phyloP scores from a whole-genome alignment of 805 yeast species.

The Nakazawaea sp. region DNA sequence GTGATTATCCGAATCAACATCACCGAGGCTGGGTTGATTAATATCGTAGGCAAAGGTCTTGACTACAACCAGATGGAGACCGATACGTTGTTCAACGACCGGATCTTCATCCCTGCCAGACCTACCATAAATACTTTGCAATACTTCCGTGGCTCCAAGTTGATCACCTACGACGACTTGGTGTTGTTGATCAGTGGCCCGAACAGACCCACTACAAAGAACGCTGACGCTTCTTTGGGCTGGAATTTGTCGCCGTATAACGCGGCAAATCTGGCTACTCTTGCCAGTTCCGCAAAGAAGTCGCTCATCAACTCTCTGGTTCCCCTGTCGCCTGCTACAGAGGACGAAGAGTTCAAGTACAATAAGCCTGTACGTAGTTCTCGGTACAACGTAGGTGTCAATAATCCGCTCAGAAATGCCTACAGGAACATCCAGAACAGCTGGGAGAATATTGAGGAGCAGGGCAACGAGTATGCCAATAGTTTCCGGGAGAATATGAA shows the following conservation, averaged over 20 bases:
- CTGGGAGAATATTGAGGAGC: slow-evolving; percentile 45
- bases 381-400: slow-evolving; percentile 1
- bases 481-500: slow-evolving; percentile 45
- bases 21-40: slow-evolving; percentile 46
- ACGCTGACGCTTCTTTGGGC: slow-evolving; percentile 54
- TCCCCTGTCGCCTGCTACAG: not conserved
- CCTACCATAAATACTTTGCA: slow-evolving; percentile 76
- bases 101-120: slow-evolving; percentile 63
- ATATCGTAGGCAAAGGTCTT: slow-evolving; percentile 37
- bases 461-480: slow-evolving; percentile 51
- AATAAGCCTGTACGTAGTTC: slow-evolving; percentile 37
- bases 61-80: slow-evolving; percentile 21
- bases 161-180: slow-evolving; percentile 56
- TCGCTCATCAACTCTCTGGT: not conserved
- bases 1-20: slow-evolving; percentile 47
- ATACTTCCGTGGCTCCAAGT: slow-evolving; percentile 78
- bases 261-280: slow-evolving; percentile 19
- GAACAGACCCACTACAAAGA: slow-evolving; percentile 53
- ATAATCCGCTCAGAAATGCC: slow-evolving; percentile 18
- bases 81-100: slow-evolving; percentile 66
- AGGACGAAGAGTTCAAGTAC: slow-evolving; percentile 26
- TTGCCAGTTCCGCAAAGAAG: slow-evolving; percentile 5
- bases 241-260: slow-evolving; percentile 34
- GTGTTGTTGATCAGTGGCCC: slow-evolving; percentile 69
- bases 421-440: slow-evolving; percentile 45